These are phyloP conservation scores for Trypanosoma conorhini DNA, from an alignment of 208 protist species.

Conservation along the genomic window DNA sequence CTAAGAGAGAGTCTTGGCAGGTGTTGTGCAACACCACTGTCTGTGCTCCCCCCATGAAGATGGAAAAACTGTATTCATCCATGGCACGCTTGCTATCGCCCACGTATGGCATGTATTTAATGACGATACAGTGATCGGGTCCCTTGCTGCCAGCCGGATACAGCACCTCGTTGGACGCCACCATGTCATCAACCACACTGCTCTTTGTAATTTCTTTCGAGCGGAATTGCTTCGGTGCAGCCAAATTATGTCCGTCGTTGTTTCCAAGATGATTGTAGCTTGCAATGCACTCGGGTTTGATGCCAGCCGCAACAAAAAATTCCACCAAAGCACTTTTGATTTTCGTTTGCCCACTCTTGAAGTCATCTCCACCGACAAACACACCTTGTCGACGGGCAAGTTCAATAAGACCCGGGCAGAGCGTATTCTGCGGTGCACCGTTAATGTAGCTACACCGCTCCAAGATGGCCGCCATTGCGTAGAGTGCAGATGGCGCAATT, in stretches of 20 bases:
- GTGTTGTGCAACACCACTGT: conserved; percentile 97
- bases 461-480: conserved; percentile 97
- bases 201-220: conserved; percentile 99
- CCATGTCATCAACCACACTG: conserved; percentile 99
- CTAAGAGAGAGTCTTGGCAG: conserved; percentile 99
- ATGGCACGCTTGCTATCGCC: conserved; percentile 98
- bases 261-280: conserved; percentile 98
- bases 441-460: conserved; percentile 98
- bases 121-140: conserved; percentile 99
- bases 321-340: conserved; percentile 99
- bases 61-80: conserved; percentile 98
- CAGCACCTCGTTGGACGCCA: conserved; percentile 96
- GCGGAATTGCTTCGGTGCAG: conserved; percentile 95
- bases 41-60: conserved; percentile 98
- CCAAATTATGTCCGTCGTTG: conserved; percentile 99
- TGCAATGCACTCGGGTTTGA: conserved; percentile 83
- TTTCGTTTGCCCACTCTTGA: conserved; percentile 99
- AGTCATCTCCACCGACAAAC: conserved; percentile 98
- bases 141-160: conserved; percentile 89
- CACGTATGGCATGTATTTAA: conserved; percentile 99
- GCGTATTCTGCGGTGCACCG: conserved; percentile 99
- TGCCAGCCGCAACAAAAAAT: conserved; percentile 97
- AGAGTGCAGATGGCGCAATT: conserved; percentile 96
- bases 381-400: conserved; percentile 90
- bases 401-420: conserved; percentile 96